These are phyloP conservation scores for Geranium brycei DNA, from an alignment of 345 rosid genomes.

Conservation along the genomic window DNA sequence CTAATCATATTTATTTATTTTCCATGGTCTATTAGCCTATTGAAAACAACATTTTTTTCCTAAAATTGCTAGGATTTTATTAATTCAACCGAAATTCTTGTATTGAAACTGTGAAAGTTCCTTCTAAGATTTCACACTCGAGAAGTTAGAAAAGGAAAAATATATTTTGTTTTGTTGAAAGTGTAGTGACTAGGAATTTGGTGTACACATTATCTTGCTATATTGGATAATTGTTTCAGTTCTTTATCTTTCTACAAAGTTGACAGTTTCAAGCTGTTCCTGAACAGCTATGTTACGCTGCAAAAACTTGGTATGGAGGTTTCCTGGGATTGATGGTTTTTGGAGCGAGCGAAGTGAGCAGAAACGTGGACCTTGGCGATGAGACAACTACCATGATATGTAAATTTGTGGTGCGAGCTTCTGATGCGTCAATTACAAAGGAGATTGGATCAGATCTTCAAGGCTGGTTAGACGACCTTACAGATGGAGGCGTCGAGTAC, in stretches of 20 bases:
- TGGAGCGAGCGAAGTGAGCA: constrained; percentile 98
- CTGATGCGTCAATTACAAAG: constrained; percentile 83
- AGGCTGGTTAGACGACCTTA: constrained; percentile 91
- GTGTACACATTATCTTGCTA: neutral
- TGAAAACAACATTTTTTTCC: neutral
- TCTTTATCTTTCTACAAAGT: neutral
- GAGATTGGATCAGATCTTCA: constrained; percentile 89
- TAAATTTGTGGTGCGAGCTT: constrained; percentile 92
- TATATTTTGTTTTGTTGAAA: neutral
- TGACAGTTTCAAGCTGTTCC: neutral
- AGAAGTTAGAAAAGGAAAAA: neutral
- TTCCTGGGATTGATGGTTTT: constrained; percentile 88
- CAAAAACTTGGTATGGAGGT: constrained; percentile 96
- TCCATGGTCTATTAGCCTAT: neutral
- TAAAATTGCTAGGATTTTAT: too few species aligned
- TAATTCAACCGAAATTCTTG: neutral
- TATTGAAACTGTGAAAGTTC: neutral
- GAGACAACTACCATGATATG: constrained; percentile 96
- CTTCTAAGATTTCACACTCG: neutral
- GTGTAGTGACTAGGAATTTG: neutral
- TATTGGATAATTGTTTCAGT: neutral
- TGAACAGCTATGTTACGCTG: constrained; percentile 83
- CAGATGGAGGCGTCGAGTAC: constrained; percentile 88
- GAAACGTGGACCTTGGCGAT: constrained; percentile 92
- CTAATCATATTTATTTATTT: neutral